These are phyloP conservation scores for Trichoderma gamsii DNA, from an alignment of 495 filamentous ascomycete genomes.

Conservation along the genomic window DNA sequence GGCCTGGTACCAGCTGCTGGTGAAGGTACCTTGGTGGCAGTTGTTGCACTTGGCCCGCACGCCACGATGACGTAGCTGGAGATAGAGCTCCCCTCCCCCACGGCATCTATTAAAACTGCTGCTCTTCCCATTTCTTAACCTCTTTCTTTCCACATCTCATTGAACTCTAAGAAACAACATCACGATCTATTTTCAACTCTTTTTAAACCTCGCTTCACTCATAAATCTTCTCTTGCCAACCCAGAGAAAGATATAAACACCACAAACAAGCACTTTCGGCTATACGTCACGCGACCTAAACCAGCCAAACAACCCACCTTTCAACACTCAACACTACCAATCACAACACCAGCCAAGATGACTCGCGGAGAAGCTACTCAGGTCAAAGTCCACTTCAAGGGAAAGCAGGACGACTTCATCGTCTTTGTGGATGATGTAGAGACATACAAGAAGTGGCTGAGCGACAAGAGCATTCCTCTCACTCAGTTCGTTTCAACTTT, in stretches of 20 bases:
- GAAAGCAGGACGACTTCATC: constrained; percentile 78
- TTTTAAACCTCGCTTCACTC: not conserved
- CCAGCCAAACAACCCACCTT: constrained; percentile 12
- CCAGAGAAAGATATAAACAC: not conserved
- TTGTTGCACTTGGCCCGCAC: not conserved
- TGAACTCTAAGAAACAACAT: not conserved
- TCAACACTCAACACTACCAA: constrained; percentile 4
- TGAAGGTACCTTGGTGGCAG: no score
- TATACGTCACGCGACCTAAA: constrained; percentile 5
- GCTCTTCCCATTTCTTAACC: not conserved
- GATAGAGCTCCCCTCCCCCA: not conserved
- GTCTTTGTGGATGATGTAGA: constrained; percentile 76
- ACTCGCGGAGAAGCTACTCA: constrained; percentile 67
- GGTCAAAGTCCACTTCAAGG: constrained; percentile 87
- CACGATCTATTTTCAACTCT: not conserved
- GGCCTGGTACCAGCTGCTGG: not conserved
- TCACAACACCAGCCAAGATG: constrained; percentile 47
- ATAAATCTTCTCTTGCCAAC: not conserved
- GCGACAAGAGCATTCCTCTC: constrained; percentile 70
- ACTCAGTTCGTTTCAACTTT: constrained; percentile 80
- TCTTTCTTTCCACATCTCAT: not conserved
- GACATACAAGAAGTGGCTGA: constrained; percentile 72
- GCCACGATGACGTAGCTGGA: constrained; percentile 11
- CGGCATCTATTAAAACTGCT: not conserved
- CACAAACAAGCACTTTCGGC: not conserved